Evolutionary conservation across 2,329 filamentous ascomycete genomes (phyloP).

Genomic region (Fusarium sp.): DNA sequence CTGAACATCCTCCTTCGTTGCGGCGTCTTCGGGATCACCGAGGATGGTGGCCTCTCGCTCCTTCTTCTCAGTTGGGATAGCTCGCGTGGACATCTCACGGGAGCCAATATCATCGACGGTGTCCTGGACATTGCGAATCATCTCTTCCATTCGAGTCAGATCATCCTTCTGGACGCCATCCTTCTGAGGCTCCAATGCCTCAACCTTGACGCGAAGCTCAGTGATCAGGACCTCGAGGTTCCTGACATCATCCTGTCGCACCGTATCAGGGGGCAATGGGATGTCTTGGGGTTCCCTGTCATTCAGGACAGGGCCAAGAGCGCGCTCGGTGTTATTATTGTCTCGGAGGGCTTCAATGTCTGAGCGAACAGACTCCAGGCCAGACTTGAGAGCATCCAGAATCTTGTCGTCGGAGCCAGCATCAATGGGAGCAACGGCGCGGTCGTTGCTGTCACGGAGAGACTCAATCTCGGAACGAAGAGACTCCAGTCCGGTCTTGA

Average conservation of each 20-base stretch:
- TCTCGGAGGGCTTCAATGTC: constrained; percentile 82
- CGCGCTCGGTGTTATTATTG: constrained; percentile 55
- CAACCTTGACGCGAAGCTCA: constrained; percentile 86
- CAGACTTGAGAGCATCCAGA: constrained; percentile 84
- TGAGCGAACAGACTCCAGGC: constrained; percentile 76
- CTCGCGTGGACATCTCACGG: constrained; percentile 43
- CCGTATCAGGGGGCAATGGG: constrained; percentile 59
- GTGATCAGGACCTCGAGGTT: constrained; percentile 86
- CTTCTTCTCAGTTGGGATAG: constrained; percentile 36
- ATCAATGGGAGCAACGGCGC: constrained; percentile 55
- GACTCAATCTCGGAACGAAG: constrained; percentile 79
- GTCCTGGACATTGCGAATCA: constrained; percentile 61
- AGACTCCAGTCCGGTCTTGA: constrained; percentile 81
- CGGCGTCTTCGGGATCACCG: constrained; percentile 51
- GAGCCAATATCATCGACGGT: constrained; percentile 60
- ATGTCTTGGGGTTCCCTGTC: constrained; percentile 43
- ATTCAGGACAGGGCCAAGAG: constrained; percentile 57
- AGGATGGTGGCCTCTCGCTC: constrained; percentile 21
- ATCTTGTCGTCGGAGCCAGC: constrained; percentile 76
- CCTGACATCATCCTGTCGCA: constrained; percentile 81
- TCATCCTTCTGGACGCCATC: constrained; percentile 64
- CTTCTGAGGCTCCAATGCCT: constrained; percentile 58
- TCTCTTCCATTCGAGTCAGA: constrained; percentile 66
- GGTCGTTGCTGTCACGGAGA: constrained; percentile 73
- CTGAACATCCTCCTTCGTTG: constrained; percentile 81